Conservation (phyloP, 371 early-diverging fungal genomes). For the Mucor indicus region DNA sequence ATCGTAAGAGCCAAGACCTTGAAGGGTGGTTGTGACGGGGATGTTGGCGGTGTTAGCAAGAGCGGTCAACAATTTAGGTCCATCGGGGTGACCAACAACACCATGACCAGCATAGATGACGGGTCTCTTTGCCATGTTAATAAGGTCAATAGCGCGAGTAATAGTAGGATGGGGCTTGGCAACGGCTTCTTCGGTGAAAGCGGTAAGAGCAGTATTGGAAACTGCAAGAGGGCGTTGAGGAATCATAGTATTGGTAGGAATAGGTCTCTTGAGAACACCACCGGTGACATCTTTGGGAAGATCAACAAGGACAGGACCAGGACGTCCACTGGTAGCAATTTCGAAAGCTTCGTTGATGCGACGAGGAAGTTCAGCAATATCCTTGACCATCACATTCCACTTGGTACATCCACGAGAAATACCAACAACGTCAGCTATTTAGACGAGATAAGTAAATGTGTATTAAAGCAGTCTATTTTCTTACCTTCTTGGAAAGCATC, state of each 20-base stretch:
- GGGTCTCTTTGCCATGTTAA: conserved; percentile 89
- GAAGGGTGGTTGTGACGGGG: conserved; percentile 94
- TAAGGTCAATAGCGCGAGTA: conserved; percentile 72
- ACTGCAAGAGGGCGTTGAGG: conserved; percentile 62
- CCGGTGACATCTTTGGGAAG: conserved; percentile 97
- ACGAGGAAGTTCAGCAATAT: conserved; percentile 91
- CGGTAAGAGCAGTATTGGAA: conserved; percentile 48
- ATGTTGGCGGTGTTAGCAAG: conserved; percentile 85
- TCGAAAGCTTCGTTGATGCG: conserved; percentile 96
- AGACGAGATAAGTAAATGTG: neutral
- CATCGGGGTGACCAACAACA: conserved; percentile 78
- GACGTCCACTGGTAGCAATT: conserved; percentile 94
- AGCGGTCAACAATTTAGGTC: conserved; percentile 73
- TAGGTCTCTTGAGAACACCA: conserved; percentile 79
- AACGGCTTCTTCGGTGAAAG: conserved; percentile 43
- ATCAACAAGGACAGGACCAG: conserved; percentile 97
- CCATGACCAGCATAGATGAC: conserved; percentile 96
- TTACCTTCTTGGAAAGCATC: conserved; percentile 94
- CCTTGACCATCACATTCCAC: conserved; percentile 98
- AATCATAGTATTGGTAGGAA: conserved; percentile 65
- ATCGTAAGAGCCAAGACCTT: conserved; percentile 91
- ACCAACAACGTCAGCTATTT: conserved; percentile 86
- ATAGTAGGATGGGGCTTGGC: conserved; percentile 50
- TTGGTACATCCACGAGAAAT: conserved; percentile 95
- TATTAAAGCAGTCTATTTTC: neutral